Conservation (phyloP, 371 early-diverging fungal genomes). For the Mortierella sp. region DNA sequence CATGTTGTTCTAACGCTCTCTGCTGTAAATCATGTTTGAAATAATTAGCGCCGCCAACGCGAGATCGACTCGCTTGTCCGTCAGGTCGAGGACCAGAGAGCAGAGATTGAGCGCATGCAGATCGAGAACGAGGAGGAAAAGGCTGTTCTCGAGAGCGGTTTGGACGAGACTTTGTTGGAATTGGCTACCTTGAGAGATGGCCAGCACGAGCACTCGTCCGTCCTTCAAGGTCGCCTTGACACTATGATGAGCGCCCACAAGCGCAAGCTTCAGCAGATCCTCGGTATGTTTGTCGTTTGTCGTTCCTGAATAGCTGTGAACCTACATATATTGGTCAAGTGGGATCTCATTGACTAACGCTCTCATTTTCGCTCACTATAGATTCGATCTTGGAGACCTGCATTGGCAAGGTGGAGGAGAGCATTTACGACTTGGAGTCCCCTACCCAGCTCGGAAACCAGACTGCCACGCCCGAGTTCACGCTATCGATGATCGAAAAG, state of each 20-base stretch:
- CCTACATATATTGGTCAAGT: not conserved
- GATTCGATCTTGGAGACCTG: constrained; percentile 92
- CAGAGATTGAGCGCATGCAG: constrained; percentile 76
- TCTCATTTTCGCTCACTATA: constrained; percentile 28
- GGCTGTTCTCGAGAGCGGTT: constrained; percentile 90
- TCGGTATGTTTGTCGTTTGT: constrained; percentile 65
- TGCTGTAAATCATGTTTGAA: not conserved
- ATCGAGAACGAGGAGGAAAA: constrained; percentile 90
- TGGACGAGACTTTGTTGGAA: constrained; percentile 94
- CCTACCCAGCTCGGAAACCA: constrained; percentile 87
- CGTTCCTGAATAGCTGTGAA: not conserved
- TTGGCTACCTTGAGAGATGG: constrained; percentile 65
- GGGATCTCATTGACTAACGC: not conserved
- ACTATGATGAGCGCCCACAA: constrained; percentile 76
- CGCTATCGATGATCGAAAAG: constrained; percentile 91
- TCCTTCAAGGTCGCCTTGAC: constrained; percentile 77
- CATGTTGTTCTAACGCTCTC: too few relatives aligned
- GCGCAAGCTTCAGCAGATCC: constrained; percentile 83
- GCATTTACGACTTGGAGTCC: constrained; percentile 87
- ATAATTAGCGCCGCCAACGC: constrained; percentile 60
- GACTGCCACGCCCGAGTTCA: constrained; percentile 92
- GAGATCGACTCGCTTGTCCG: constrained; percentile 75
- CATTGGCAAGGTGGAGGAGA: constrained; percentile 87
- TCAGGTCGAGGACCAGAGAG: constrained; percentile 77
- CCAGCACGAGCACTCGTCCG: constrained; percentile 44